Evolutionary conservation across 352 stramenopile species (phyloP).

Genomic region (Pythium biforme): DNA sequence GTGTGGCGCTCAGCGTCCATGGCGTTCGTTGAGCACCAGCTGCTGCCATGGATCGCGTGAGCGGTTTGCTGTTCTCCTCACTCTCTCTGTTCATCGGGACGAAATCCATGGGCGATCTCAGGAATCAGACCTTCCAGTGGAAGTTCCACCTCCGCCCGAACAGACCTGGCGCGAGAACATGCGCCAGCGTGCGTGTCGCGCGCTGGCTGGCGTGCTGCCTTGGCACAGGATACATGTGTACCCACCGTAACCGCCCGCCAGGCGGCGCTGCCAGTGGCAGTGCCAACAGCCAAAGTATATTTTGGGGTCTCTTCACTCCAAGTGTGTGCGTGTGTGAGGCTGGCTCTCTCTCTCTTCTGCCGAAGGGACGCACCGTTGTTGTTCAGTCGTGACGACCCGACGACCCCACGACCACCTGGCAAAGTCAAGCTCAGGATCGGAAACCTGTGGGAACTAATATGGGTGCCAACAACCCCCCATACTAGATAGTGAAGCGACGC

Average conservation of each 20-base stretch:
- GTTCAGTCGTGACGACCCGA: constrained; percentile 9
- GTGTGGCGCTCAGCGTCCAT: background rate
- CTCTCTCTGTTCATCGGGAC: background rate
- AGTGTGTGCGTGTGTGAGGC: too few relatives aligned
- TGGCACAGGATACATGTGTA: constrained; percentile 3
- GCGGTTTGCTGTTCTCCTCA: background rate
- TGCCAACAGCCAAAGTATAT: background rate
- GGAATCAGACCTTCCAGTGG: constrained; percentile 7
- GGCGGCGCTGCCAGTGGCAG: background rate
- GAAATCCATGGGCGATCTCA: constrained; percentile 10
- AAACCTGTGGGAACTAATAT: constrained; percentile 6
- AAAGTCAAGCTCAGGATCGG: background rate
- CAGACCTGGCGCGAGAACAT: constrained; percentile 7
- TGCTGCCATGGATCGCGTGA: constrained; percentile 5
- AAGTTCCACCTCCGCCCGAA: background rate
- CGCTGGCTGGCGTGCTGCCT: constrained; percentile 6
- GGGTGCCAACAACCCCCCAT: background rate
- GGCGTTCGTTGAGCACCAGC: background rate
- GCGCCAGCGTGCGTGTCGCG: constrained; percentile 12
- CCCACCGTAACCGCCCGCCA: background rate
- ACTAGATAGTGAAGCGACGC: constrained; percentile 3
- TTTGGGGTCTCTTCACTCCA: constrained; percentile 1
- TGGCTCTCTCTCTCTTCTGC: constrained; percentile 1
- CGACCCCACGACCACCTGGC: constrained; percentile 6
- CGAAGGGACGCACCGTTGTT: constrained; percentile 7